Evolutionary conservation across 2,329 filamentous ascomycete species (phyloP), one percentile per base, ranked within the genome.

Genomic region (Sclerotinia trifoliorum): DNA sequence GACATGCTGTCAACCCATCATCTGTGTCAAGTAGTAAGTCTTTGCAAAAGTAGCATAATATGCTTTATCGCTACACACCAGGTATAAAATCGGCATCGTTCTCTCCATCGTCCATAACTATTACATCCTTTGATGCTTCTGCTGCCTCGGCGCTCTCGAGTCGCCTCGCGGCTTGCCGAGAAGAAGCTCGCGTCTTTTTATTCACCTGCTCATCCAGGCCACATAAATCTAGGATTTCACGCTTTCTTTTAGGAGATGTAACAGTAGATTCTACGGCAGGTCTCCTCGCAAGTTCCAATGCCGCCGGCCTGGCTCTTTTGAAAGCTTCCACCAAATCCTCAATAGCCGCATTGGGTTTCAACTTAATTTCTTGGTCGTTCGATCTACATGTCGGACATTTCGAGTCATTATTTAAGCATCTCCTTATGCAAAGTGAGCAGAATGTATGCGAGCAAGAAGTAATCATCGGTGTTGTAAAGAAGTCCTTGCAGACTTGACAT

Each of bases 401-500:
- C 11, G 93, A 91, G 73, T 97, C 93, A 44, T 86, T 85, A 2
- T 90, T 89, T 0, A 99, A 84, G 70, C 91, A 93, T 71, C 94
- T 86, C 42, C 95, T 90, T 78, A 99, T 98, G 79, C 95, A 99
- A 66, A 96, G 82, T 8, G 94, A 97, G 83, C 95, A 99, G 77
- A 99, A 99, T 0, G 95, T 98, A 78, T 99, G 95, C 66, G 88
- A 91, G 81, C 95, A 99, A 1, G 92, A 91, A 0, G 95, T 99
- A 71, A 97, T 90, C 86, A 99, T 95, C 0, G 95, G 95, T 63
- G 93, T 96, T 70, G 88, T 88, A 81, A 92, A 98, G 80, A 98
- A 96, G 79, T 99, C 96, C 78, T 98, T 98, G 86, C 95, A 99
- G 70, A 99, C 91, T 79, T 98, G 92, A 80, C 95, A 99, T 74